phyloP scores from a whole-genome alignment of 202 grass and related monocot genomes.

The Brachypodium distachyon region DNA sequence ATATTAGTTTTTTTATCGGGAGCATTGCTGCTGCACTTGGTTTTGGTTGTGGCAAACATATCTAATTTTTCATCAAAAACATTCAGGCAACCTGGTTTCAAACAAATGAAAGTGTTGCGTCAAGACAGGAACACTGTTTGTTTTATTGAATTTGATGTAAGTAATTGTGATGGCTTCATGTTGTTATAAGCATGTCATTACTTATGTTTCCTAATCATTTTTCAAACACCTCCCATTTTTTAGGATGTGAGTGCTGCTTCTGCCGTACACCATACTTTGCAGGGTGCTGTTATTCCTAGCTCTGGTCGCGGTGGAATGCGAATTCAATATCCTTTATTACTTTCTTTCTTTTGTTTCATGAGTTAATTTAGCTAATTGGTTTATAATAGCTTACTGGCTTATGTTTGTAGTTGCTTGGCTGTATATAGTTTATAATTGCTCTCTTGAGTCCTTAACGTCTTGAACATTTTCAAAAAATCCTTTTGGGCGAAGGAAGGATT shows the following conservation, averaged over 20 bases:
- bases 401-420: not conserved
- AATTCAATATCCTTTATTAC: slow-evolving; percentile 95
- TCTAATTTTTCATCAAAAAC: not conserved
- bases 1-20: not conserved
- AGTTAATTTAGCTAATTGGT: too few species aligned
- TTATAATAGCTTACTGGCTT: too few species aligned
- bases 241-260: slow-evolving; percentile 72
- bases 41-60: not conserved
- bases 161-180: not conserved
- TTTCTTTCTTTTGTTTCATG: slow-evolving; percentile 7
- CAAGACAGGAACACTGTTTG: slow-evolving; percentile 99
- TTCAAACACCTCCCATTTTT: slow-evolving; percentile 5
- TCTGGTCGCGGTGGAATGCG: slow-evolving; percentile 99
- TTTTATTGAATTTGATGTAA: slow-evolving; percentile 97
- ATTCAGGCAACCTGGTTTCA: slow-evolving; percentile 87
- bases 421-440: slow-evolving; percentile 16
- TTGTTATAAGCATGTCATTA: not conserved
- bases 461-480: slow-evolving; percentile 85
- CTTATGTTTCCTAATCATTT: slow-evolving; percentile 5
- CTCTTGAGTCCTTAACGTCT: slow-evolving; percentile 47
- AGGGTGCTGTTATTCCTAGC: slow-evolving; percentile 92
- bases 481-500: slow-evolving; percentile 92
- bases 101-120: slow-evolving; percentile 95
- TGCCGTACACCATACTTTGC: slow-evolving; percentile 84
- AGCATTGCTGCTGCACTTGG: not conserved